phyloP scores from a whole-genome alignment of 768 basidiomycete genomes.

The Lanmaoa rubissima region DNA sequence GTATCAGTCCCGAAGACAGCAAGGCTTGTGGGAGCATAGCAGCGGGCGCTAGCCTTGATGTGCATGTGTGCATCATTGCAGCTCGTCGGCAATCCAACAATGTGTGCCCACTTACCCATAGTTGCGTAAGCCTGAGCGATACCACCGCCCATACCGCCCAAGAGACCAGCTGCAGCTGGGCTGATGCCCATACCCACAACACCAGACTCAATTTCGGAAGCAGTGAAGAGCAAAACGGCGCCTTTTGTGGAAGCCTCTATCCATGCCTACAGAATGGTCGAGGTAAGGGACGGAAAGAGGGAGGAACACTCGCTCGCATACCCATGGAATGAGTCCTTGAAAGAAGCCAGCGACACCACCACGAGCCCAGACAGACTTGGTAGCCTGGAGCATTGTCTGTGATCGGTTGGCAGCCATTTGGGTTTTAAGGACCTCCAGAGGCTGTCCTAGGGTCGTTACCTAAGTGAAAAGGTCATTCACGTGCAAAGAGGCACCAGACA shows the following conservation, averaged over 20 bases:
- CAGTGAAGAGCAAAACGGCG: constrained; percentile 92
- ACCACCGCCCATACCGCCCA: constrained; percentile 98
- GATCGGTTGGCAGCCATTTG: constrained; percentile 98
- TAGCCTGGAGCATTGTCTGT: constrained; percentile 86
- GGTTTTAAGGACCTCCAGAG: constrained; percentile 96
- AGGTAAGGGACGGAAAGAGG: background rate
- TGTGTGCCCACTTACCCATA: constrained; percentile 74
- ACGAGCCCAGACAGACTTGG: constrained; percentile 84
- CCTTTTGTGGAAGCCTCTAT: constrained; percentile 99
- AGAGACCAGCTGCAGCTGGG: constrained; percentile 79
- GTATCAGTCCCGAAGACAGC: constrained; percentile 14
- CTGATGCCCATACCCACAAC: constrained; percentile 64
- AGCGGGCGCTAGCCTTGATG: constrained; percentile 20
- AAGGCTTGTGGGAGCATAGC: constrained; percentile 15
- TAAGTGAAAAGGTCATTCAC: constrained; percentile 32
- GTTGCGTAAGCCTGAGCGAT: constrained; percentile 97
- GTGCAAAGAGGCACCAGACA: background rate
- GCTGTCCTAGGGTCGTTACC: constrained; percentile 98
- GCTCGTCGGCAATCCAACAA: background rate
- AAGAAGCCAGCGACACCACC: constrained; percentile 91
- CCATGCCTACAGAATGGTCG: constrained; percentile 69
- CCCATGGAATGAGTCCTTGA: constrained; percentile 99
- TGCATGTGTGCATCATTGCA: constrained; percentile 16
- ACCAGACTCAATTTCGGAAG: constrained; percentile 87
- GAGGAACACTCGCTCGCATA: constrained; percentile 36